Conservation (phyloP, 2,329 filamentous ascomycete species). For the Coleophoma crateriformis region DNA sequence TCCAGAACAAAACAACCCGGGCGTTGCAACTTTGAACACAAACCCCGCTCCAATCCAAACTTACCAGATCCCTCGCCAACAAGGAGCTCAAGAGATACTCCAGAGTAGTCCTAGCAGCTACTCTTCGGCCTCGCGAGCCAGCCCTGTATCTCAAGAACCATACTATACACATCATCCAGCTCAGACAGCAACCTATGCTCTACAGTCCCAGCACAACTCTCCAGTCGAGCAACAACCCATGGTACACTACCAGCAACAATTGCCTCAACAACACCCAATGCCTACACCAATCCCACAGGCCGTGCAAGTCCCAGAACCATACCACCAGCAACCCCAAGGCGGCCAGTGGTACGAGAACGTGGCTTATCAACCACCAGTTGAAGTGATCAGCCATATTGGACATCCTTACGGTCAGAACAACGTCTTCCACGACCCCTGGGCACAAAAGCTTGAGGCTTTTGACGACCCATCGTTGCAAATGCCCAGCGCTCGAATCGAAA, state of each 20-base stretch:
- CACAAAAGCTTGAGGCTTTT: constrained; percentile 46
- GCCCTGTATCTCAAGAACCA: constrained; percentile 45
- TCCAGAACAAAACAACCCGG: constrained; percentile 56
- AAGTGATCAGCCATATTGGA: constrained; percentile 45
- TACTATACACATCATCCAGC: constrained; percentile 52
- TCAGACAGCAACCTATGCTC: constrained; percentile 40
- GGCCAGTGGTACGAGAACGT: constrained; percentile 47
- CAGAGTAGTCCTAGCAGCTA: constrained; percentile 55
- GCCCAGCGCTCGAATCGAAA: constrained; percentile 52
- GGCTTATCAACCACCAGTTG: constrained; percentile 51
- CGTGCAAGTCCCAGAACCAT: constrained; percentile 31
- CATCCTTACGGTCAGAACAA: constrained; percentile 44
- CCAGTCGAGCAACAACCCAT: constrained; percentile 40
- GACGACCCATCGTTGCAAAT: constrained; percentile 53
- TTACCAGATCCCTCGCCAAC: constrained; percentile 39
- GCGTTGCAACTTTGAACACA: constrained; percentile 56
- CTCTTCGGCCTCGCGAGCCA: constrained; percentile 48
- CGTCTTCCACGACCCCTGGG: constrained; percentile 47
- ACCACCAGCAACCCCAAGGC: constrained; percentile 35
- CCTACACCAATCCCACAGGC: constrained; percentile 24
- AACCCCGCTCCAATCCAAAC: constrained; percentile 38
- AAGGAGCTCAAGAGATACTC: constrained; percentile 38
- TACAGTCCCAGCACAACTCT: constrained; percentile 35
- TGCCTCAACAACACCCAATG: constrained; percentile 19
- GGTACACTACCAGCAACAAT: constrained; percentile 25